Conservation (phyloP, 768 basidiomycete species). For the Tricholoma hemisulphureum region DNA sequence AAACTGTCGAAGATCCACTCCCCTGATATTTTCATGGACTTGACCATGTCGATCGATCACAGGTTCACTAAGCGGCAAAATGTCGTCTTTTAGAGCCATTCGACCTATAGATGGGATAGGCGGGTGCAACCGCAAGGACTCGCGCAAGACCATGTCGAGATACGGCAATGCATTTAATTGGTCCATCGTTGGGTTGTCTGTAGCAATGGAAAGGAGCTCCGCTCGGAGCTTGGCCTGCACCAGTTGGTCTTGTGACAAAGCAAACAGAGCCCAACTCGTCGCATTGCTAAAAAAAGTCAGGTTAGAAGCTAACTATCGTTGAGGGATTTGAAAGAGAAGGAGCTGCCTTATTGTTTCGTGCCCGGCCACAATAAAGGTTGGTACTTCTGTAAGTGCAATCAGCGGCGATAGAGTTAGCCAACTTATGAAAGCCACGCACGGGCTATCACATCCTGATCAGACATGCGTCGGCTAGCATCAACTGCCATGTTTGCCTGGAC, state of each 20-base stretch:
- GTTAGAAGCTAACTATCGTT: background rate
- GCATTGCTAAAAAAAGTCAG: conserved; percentile 32
- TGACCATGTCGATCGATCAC: conserved; percentile 43
- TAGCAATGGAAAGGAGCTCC: conserved; percentile 50
- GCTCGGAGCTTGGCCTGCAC: conserved; percentile 56
- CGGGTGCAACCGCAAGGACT: conserved; percentile 55
- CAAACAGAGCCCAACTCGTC: conserved; percentile 59
- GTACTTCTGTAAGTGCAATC: conserved; percentile 35
- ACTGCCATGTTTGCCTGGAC: conserved; percentile 55
- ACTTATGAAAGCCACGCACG: conserved; percentile 8
- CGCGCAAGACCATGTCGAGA: conserved; percentile 62
- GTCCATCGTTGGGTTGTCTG: conserved; percentile 67
- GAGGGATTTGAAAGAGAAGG: background rate
- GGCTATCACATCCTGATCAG: conserved; percentile 17
- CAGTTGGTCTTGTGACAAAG: conserved; percentile 45
- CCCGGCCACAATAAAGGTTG: conserved; percentile 49
- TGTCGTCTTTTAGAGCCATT: conserved; percentile 49
- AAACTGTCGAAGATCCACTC: conserved; percentile 4
- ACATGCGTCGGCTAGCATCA: conserved; percentile 29
- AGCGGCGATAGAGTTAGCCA: background rate
- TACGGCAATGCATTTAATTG: conserved; percentile 63
- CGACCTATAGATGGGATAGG: conserved; percentile 47
- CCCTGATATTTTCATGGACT: conserved; percentile 39
- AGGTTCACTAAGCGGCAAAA: conserved; percentile 48
- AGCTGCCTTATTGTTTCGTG: conserved; percentile 45